A percentile compares a stretch with the other conserved stretches of the same genome.
Conservation (phyloP, 176 grass and related monocot genomes). For the Otatea glauca region DNA sequence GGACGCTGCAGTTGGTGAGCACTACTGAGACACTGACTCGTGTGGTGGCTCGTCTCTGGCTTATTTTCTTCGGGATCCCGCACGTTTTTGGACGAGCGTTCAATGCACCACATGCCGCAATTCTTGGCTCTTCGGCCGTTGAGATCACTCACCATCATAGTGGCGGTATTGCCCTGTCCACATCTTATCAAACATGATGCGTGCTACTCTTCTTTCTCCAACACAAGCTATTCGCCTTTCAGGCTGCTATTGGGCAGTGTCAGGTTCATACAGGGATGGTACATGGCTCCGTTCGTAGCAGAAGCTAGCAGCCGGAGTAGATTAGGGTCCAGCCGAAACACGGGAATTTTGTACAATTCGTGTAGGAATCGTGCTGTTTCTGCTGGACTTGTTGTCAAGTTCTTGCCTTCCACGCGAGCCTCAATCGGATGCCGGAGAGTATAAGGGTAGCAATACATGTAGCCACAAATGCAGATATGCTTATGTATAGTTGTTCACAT, state of each 20-base stretch:
- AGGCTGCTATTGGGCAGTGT: neutral
- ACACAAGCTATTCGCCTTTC: neutral
- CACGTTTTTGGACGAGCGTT: slow-evolving; percentile 18
- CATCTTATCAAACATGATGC: slow-evolving; percentile 11
- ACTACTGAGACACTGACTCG: neutral
- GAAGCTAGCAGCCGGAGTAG: too few relatives aligned
- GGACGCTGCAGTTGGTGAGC: neutral
- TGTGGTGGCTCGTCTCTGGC: neutral
- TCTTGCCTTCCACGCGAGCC: neutral
- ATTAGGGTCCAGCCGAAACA: too few relatives aligned
- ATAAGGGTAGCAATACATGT: too few relatives aligned
- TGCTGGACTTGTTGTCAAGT: neutral
- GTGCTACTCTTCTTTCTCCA: neutral
- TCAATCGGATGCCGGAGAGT: too few relatives aligned
- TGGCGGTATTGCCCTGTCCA: slow-evolving; percentile 29
- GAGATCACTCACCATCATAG: neutral
- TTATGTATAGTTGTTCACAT: neutral
- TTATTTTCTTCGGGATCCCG: neutral
- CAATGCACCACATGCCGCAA: slow-evolving; percentile 37
- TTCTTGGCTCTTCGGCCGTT: neutral
- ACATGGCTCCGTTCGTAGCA: too few relatives aligned
- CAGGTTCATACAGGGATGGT: neutral
- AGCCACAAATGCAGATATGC: too few relatives aligned
- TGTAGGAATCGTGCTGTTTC: neutral
- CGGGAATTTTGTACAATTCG: too few relatives aligned